Evolutionary conservation across 164 flowering plant genomes (phyloP).

Genomic region (Chimonanthus praecox): DNA sequence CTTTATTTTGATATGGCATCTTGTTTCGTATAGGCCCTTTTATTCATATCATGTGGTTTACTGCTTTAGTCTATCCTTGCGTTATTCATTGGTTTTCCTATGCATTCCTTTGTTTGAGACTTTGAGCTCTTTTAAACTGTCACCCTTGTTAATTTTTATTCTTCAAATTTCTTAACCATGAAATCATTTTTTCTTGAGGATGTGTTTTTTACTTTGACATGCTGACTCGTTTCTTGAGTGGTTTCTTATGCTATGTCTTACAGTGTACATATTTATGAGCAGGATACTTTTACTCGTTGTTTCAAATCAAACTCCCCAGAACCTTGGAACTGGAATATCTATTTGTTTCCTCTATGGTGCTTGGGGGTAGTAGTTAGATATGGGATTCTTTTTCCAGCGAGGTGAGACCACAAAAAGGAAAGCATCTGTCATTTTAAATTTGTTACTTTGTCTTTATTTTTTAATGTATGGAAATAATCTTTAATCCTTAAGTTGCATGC

Average conservation of each 20-base stretch:
- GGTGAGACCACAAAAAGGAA: conserved; percentile 30
- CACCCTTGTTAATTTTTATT: neutral
- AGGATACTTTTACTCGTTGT: conserved; percentile 97
- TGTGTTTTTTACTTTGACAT: neutral
- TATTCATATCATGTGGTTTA: no score
- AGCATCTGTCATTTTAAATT: neutral
- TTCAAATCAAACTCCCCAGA: conserved; percentile 99
- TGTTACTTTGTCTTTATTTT: neutral
- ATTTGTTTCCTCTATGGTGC: conserved; percentile 95
- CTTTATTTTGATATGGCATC: no score
- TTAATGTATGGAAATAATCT: no score
- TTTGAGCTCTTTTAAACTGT: neutral
- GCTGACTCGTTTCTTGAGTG: no score
- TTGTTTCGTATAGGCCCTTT: no score
- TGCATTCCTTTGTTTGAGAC: neutral
- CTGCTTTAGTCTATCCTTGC: neutral
- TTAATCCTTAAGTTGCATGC: neutral
- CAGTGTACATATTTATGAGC: conserved; percentile 13
- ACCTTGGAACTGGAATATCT: conserved; percentile 96
- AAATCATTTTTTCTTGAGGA: neutral
- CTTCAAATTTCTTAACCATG: neutral
- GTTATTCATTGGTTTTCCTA: no score
- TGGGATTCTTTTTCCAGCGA: conserved; percentile 62
- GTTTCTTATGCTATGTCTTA: neutral
- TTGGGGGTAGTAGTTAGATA: conserved; percentile 76